Conservation (phyloP, 2,329 filamentous ascomycete species). For the Verticillium alfalfae region DNA sequence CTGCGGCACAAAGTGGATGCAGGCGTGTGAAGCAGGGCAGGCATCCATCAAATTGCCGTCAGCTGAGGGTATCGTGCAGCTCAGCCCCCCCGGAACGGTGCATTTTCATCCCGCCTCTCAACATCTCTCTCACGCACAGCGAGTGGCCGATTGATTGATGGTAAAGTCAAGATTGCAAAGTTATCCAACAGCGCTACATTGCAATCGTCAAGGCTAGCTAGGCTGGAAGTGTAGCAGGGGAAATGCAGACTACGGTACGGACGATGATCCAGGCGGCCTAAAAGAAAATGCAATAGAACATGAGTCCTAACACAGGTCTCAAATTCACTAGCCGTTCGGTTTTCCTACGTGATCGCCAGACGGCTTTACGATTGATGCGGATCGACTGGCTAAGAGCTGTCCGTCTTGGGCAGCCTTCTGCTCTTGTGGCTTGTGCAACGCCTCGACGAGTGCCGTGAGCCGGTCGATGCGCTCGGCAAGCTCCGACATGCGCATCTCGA, state of each 20-base stretch:
- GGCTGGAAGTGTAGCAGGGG: too few species aligned
- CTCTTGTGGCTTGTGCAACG: constrained; percentile 33
- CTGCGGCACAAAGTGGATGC: neutral
- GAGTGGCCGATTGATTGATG: too few species aligned
- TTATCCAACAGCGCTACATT: too few species aligned
- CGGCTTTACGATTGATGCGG: neutral
- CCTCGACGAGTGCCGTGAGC: constrained; percentile 46
- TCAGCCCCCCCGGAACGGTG: neutral
- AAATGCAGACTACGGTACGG: too few species aligned
- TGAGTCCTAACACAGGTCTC: too few species aligned
- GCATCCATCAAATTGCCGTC: neutral
- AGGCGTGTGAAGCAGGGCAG: too few species aligned
- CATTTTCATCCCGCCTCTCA: neutral
- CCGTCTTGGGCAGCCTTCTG: neutral
- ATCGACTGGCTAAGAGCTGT: neutral
- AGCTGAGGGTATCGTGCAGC: neutral
- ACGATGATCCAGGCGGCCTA: too few species aligned
- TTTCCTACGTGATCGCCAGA: neutral
- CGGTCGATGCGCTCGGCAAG: constrained; percentile 53
- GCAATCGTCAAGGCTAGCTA: too few species aligned
- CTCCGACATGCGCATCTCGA: constrained; percentile 49
- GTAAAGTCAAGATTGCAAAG: too few species aligned
- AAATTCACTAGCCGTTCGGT: neutral
- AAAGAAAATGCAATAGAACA: too few species aligned
- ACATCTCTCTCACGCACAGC: too few species aligned